Conservation (phyloP, 202 grass and related monocot genomes). For the Cymbopogon flexuosus region DNA sequence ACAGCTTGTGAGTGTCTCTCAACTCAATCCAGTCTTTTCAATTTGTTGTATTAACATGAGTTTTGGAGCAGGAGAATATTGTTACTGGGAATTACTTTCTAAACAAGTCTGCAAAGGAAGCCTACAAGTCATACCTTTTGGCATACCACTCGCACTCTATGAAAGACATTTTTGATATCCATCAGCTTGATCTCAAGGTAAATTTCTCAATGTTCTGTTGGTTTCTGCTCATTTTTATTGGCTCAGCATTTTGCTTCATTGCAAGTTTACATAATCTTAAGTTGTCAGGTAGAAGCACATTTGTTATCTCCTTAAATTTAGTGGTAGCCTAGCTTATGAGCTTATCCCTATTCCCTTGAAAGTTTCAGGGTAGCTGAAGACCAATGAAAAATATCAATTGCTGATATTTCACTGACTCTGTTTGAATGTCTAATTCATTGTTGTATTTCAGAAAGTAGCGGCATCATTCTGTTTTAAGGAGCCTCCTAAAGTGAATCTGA, state of each 20-base stretch:
- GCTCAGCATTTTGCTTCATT: background rate
- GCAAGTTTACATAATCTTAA: background rate
- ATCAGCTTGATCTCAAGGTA: constrained; percentile 85
- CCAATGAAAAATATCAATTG: background rate
- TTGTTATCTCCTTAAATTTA: background rate
- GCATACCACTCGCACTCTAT: constrained; percentile 78
- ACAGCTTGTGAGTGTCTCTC: constrained; percentile 31
- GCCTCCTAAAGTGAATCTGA: constrained; percentile 58
- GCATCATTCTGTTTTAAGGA: constrained; percentile 52
- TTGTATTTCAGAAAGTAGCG: constrained; percentile 42
- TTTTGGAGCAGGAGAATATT: constrained; percentile 59
- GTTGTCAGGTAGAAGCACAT: background rate
- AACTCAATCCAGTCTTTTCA: background rate
- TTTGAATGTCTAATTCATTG: background rate
- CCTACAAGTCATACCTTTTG: constrained; percentile 76
- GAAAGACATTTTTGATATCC: constrained; percentile 83
- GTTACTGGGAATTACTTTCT: constrained; percentile 55
- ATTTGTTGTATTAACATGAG: background rate
- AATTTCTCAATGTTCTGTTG: background rate
- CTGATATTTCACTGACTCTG: background rate
- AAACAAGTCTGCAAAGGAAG: constrained; percentile 55
- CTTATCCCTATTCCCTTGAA: background rate
- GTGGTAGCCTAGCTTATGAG: too few species aligned
- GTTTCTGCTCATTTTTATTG: background rate
- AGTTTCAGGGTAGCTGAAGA: background rate